Evolutionary conservation across 2,329 filamentous ascomycete genomes (phyloP).

Genomic region (Xylaria sp.): DNA sequence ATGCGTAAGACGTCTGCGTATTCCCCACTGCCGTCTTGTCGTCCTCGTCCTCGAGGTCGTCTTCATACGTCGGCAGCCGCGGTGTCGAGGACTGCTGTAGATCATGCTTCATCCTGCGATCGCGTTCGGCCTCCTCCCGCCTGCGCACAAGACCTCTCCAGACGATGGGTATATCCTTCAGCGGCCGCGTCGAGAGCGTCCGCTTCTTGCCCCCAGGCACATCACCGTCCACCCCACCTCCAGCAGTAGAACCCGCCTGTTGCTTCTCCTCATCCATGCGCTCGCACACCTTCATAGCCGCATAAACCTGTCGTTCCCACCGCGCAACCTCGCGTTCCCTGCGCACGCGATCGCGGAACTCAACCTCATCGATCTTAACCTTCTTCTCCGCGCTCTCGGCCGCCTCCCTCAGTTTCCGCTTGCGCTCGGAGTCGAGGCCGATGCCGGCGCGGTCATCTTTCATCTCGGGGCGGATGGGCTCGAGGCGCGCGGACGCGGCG

Average conservation of each 20-base stretch:
- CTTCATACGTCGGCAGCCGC: slow-evolving; percentile 73
- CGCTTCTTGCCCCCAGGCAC: slow-evolving; percentile 45
- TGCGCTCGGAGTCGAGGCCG: slow-evolving; percentile 84
- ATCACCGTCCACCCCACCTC: neutral
- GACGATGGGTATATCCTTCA: slow-evolving; percentile 78
- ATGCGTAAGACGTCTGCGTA: slow-evolving; percentile 63
- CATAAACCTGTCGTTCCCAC: slow-evolving; percentile 75
- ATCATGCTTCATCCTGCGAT: slow-evolving; percentile 72
- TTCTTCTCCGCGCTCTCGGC: slow-evolving; percentile 69
- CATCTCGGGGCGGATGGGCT: slow-evolving; percentile 80
- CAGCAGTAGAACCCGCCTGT: slow-evolving; percentile 27
- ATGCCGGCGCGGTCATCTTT: slow-evolving; percentile 87
- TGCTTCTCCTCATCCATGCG: slow-evolving; percentile 71
- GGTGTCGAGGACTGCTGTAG: slow-evolving; percentile 72
- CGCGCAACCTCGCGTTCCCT: slow-evolving; percentile 76
- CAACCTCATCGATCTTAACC: slow-evolving; percentile 72
- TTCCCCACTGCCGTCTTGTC: slow-evolving; percentile 76
- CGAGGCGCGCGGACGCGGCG: slow-evolving; percentile 52
- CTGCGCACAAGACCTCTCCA: slow-evolving; percentile 80
- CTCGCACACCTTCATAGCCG: slow-evolving; percentile 86
- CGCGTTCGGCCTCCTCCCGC: slow-evolving; percentile 76
- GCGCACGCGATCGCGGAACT: slow-evolving; percentile 78
- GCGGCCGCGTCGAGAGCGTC: slow-evolving; percentile 60
- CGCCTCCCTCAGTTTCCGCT: slow-evolving; percentile 76
- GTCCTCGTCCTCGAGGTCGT: slow-evolving; percentile 76